Percentiles rank a stretch among this genome's conserved stretches.
Evolutionary conservation across 345 rosid species (phyloP).

Genomic region (Adansonia digitata): DNA sequence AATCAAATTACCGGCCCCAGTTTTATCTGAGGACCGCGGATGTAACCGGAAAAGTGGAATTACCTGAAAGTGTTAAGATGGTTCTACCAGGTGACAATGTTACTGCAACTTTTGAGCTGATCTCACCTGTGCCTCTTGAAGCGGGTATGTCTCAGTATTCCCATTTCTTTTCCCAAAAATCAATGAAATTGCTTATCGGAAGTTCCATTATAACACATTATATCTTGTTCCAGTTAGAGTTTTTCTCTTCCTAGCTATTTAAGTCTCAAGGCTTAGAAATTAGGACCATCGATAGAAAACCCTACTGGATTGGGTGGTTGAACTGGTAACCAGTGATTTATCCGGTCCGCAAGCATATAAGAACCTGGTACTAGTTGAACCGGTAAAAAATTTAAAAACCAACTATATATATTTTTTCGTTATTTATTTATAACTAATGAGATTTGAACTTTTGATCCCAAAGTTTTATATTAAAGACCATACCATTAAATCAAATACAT

Average conservation of each 20-base stretch:
- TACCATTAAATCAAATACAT: no score
- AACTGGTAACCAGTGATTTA: no score
- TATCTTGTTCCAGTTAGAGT: neutral
- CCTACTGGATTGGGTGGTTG: no score
- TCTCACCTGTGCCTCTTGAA: constrained; percentile 74
- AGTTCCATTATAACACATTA: neutral
- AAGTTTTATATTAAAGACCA: no score
- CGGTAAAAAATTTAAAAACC: no score
- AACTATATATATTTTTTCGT: no score
- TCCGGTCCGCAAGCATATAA: no score
- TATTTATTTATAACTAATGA: no score
- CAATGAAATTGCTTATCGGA: no score
- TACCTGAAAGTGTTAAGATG: constrained; percentile 82
- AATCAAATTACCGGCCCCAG: constrained; percentile 89
- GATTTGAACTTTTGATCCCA: no score
- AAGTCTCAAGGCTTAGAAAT: neutral
- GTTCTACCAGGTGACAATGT: constrained; percentile 96
- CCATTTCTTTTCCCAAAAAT: neutral
- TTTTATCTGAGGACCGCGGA: constrained; percentile 94
- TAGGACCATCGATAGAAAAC: no score
- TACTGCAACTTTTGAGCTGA: constrained; percentile 76
- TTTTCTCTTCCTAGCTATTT: neutral
- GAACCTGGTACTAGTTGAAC: no score
- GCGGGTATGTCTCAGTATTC: constrained; percentile 37
- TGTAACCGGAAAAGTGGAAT: constrained; percentile 76